Evolutionary conservation across 2,329 filamentous ascomycete genomes (phyloP).

Genomic region (Xylariaceae sp.): DNA sequence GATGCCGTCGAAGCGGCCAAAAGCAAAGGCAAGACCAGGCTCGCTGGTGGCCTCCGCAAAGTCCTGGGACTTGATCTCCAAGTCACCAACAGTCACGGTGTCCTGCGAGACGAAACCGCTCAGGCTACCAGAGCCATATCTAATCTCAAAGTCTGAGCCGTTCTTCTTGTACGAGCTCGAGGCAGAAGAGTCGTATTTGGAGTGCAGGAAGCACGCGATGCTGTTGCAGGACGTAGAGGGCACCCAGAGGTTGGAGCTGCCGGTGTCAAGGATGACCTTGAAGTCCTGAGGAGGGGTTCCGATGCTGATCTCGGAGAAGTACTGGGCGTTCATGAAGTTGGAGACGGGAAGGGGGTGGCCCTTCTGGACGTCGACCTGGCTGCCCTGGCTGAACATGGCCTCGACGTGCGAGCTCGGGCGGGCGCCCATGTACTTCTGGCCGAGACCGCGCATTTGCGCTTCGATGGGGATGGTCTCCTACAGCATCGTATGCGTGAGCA

Average conservation of each 20-base stretch:
- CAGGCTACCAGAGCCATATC: conserved; percentile 89
- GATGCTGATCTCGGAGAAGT: conserved; percentile 90
- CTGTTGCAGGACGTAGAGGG: conserved; percentile 84
- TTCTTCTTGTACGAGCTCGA: conserved; percentile 94
- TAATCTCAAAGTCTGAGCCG: conserved; percentile 84
- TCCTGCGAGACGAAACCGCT: conserved; percentile 93
- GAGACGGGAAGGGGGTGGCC: conserved; percentile 80
- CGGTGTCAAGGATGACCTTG: conserved; percentile 98
- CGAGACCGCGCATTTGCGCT: conserved; percentile 71
- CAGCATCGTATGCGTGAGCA: conserved; percentile 13
- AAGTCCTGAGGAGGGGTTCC: conserved; percentile 89
- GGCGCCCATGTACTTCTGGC: conserved; percentile 93
- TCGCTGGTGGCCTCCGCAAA: conserved; percentile 96
- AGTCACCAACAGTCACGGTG: conserved; percentile 75
- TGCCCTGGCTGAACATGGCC: conserved; percentile 71
- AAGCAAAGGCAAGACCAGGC: conserved; percentile 94
- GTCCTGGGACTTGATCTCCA: conserved; percentile 81
- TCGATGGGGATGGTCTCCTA: conserved; percentile 73
- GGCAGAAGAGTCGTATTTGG: conserved; percentile 84
- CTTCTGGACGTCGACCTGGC: conserved; percentile 52
- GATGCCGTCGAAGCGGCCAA: conserved; percentile 95
- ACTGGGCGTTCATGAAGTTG: conserved; percentile 99
- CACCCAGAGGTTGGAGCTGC: conserved; percentile 98
- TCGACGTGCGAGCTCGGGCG: conserved; percentile 63
- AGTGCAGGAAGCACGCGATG: conserved; percentile 97